Conservation (phyloP, 768 basidiomycete genomes). For the Pholiota microspora region DNA sequence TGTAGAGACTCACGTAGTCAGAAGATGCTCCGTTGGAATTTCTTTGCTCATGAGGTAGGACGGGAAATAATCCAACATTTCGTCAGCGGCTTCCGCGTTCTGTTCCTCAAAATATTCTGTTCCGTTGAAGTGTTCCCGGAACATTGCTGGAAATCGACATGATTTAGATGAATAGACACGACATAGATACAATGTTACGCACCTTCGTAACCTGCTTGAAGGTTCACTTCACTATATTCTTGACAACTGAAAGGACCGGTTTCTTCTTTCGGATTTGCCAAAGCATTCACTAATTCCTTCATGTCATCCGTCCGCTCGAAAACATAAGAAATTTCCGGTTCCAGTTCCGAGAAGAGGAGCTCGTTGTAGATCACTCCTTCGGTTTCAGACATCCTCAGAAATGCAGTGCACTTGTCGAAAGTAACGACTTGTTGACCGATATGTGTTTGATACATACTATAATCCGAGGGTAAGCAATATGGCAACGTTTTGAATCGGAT, state of each 20-base stretch:
- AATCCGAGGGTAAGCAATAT: slow-evolving; percentile 36
- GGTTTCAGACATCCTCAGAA: slow-evolving; percentile 47
- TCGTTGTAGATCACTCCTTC: slow-evolving; percentile 47
- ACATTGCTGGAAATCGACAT: slow-evolving; percentile 34
- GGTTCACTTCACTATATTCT: slow-evolving; percentile 44
- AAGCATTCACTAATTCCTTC: background rate
- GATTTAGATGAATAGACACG: slow-evolving; percentile 2
- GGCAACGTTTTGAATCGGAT: slow-evolving; percentile 46
- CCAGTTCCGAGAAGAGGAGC: slow-evolving; percentile 22
- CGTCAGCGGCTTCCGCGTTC: slow-evolving; percentile 36
- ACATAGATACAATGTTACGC: slow-evolving; percentile 21
- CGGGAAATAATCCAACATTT: slow-evolving; percentile 52
- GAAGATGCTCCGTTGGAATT: slow-evolving; percentile 45
- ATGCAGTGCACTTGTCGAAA: slow-evolving; percentile 24
- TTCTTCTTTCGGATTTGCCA: slow-evolving; percentile 28
- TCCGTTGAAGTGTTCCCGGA: slow-evolving; percentile 25
- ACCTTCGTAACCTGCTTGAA: slow-evolving; percentile 59
- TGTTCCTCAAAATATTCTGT: slow-evolving; percentile 32
- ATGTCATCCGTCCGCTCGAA: slow-evolving; percentile 31
- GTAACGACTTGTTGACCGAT: slow-evolving; percentile 36
- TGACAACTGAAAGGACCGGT: slow-evolving; percentile 44
- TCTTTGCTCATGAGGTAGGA: slow-evolving; percentile 55
- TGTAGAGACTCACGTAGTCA: slow-evolving; percentile 68
- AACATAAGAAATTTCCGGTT: slow-evolving; percentile 20
- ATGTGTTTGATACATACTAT: slow-evolving; percentile 21